These are phyloP conservation scores for Podila verticillata DNA, from an alignment of 192 early-diverging fungal species.

Conservation along the genomic window DNA sequence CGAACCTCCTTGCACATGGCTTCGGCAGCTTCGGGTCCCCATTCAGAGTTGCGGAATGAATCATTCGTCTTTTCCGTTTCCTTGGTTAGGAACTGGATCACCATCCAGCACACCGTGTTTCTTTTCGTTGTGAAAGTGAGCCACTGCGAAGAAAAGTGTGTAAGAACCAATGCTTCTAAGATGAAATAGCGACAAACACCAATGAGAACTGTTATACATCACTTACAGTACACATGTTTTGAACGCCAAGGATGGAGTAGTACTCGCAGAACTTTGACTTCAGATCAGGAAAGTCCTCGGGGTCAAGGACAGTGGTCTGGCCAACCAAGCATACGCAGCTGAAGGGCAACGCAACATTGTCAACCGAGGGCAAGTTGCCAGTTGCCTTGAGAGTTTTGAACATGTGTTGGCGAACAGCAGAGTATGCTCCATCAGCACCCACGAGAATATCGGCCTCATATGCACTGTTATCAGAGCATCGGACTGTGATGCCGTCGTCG, in stretches of 20 bases:
- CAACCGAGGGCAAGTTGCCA: neutral
- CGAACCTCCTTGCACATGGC: too few species aligned
- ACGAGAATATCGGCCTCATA: neutral
- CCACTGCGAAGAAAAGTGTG: slow-evolving; percentile 1
- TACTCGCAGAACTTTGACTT: neutral
- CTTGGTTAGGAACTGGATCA: neutral
- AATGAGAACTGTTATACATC: too few species aligned
- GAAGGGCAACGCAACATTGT: neutral
- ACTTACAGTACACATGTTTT: neutral
- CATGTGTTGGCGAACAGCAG: neutral
- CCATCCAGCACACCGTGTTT: neutral
- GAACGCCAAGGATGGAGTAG: neutral
- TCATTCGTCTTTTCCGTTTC: neutral
- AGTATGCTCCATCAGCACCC: neutral
- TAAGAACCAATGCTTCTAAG: too few species aligned
- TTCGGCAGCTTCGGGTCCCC: too few species aligned
- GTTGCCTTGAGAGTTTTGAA: neutral
- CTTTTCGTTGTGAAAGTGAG: neutral
- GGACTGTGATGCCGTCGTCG: neutral
- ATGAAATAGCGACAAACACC: too few species aligned
- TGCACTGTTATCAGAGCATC: neutral
- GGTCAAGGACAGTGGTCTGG: neutral
- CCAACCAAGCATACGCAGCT: neutral
- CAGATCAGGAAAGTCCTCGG: neutral
- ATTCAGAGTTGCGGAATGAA: too few species aligned